Evolutionary conservation across 257 asterid species (phyloP), one percentile per base, ranked within the genome.

Genomic region (Scutellaria minor): DNA sequence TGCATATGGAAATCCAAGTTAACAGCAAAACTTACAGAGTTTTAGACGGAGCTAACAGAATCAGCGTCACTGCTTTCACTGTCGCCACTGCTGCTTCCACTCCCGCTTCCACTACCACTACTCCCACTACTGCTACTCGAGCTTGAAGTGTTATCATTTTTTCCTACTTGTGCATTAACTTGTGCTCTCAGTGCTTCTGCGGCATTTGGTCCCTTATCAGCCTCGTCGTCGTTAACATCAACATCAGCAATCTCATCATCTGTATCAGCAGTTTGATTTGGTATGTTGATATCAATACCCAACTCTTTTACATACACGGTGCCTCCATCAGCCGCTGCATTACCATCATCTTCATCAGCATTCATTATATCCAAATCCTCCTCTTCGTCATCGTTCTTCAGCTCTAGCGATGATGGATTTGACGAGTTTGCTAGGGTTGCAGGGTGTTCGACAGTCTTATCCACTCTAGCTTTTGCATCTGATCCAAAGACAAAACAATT

Each of bases 191-290:
- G 95, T 12, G 85, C 97, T 86, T 95, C 98, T 6, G 96, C 98
- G 56, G 99, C 99, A 79, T 83, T 92, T 6, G 75, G 86, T n/a
- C 93, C 92, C 71, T 88, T 84, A 42, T 80, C 88, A 2, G 78
- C 93, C 70, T 87, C 96, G 53, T 86, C 98, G 52, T 90, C 98
- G 52, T 95, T 92, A 1, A 71, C 89, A 81, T 87, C 97, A 22
- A 94, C 94, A 71, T 93, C 93, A 51, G 97, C 99, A 73, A 87
- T 88, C 85, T 95, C 99, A 61, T 92, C 98, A 45, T 95, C 97
- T 2, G 85, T 79, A 57, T 95, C 88, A 11, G 37, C 37, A 2
- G 75, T 78, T 24, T 83, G 95, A 41, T 87, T 94, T 1, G 97
- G 97, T 46, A 79, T 72, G 77, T 95, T 95, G 77, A 95, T 95